Conservation (phyloP, 805 yeast species). For the Saccharomycopsis sp. region DNA sequence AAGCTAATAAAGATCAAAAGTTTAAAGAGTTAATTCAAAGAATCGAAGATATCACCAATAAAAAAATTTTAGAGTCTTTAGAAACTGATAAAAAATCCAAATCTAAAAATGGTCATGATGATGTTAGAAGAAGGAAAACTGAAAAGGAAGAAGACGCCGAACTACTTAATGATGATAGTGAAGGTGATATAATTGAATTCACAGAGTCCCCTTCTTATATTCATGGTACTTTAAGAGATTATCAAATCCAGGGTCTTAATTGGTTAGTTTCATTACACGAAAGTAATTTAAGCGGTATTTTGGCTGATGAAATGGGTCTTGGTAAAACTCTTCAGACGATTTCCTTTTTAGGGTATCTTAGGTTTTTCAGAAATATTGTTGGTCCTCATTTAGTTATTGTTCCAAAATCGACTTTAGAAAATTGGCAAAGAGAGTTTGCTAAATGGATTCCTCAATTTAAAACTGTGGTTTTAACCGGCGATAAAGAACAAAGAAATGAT, state of each 20-base stretch:
- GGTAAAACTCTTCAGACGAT: conserved; percentile 79
- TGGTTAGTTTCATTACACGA: conserved; percentile 65
- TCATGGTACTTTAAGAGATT: conserved; percentile 55
- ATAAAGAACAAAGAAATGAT: conserved; percentile 52
- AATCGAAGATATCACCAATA: conserved; percentile 39
- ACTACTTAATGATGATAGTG: conserved; percentile 32
- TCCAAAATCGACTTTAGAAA: conserved; percentile 73
- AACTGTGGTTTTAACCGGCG: conserved; percentile 64
- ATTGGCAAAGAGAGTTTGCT: conserved; percentile 70
- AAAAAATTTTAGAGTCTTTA: conserved; percentile 21
- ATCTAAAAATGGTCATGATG: conserved; percentile 15
- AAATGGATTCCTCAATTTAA: conserved; percentile 75
- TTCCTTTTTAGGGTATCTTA: conserved; percentile 60
- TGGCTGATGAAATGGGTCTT: conserved; percentile 82
- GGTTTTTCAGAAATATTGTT: conserved; percentile 45
- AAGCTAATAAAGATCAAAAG: conserved; percentile 67
- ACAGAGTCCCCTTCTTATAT: conserved; percentile 77
- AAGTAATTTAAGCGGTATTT: conserved; percentile 60
- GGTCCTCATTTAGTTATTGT: conserved; percentile 74
- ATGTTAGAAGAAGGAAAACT: conserved; percentile 52
- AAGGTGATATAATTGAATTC: conserved; percentile 44
- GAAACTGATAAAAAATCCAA: not conserved
- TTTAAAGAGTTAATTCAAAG: conserved; percentile 51
- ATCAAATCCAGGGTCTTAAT: conserved; percentile 72
- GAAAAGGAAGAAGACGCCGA: conserved; percentile 76